A percentile compares a stretch with the other conserved stretches of the same genome.
These are phyloP conservation scores for Yamadazyma diddensiae DNA, from an alignment of 1,139 yeast genomes.

Conservation along the genomic window DNA sequence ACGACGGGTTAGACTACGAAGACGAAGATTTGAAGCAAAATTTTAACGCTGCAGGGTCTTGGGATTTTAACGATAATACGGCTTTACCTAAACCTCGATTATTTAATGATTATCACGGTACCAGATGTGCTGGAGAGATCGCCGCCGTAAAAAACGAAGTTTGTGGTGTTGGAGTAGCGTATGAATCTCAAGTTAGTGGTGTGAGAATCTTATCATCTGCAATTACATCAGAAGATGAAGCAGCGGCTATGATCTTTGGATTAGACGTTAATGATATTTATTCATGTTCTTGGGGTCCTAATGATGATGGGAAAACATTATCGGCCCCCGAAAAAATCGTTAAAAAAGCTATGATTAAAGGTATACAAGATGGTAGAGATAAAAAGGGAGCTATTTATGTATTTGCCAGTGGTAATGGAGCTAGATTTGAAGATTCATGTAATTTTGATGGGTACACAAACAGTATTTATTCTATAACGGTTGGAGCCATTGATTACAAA, in stretches of 20 bases:
- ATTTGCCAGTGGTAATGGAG: conserved; percentile 97
- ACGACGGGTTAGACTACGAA: conserved; percentile 89
- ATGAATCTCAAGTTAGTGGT: conserved; percentile 81
- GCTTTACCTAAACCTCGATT: conserved; percentile 78
- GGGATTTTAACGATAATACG: conserved; percentile 85
- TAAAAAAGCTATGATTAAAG: conserved; percentile 76
- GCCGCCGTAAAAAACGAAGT: conserved; percentile 85
- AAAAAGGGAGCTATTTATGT: conserved; percentile 87
- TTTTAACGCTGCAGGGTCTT: conserved; percentile 73
- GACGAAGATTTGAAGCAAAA: conserved; percentile 68
- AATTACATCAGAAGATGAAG: conserved; percentile 85
- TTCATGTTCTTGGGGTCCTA: conserved; percentile 99
- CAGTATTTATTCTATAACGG: conserved; percentile 91
- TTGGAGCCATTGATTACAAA: conserved; percentile 85
- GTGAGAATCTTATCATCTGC: conserved; percentile 81
- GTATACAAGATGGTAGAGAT: conserved; percentile 79
- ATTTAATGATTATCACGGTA: conserved; percentile 90
- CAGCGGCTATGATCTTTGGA: conserved; percentile 79
- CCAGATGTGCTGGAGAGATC: conserved; percentile 97
- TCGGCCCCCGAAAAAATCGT: conserved; percentile 82
- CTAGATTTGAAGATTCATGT: conserved; percentile 77
- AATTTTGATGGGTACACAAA: conserved; percentile 98
- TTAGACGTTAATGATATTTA: conserved; percentile 84
- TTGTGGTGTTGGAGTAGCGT: conserved; percentile 96
- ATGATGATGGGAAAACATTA: conserved; percentile 86